Conservation (phyloP, 495 filamentous ascomycete genomes). For the Penicillium turbatum region DNA sequence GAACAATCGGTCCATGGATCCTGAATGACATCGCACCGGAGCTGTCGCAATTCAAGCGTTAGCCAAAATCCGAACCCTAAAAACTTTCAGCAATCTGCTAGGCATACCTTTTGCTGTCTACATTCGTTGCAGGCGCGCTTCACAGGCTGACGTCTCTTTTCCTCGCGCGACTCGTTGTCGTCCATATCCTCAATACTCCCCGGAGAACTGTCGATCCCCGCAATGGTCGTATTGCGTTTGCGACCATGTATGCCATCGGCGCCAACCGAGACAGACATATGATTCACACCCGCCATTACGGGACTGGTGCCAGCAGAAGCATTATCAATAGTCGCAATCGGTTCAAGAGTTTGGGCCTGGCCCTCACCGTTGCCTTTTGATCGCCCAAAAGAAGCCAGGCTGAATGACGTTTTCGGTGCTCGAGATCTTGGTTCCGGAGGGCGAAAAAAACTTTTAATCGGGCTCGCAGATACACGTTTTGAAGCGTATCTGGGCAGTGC, state of each 20-base stretch:
- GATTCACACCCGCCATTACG: conserved; percentile 43
- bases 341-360: conserved; percentile 29
- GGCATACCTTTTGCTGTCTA: conserved; percentile 81
- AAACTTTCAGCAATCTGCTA: conserved; percentile 1
- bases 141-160: conserved; percentile 66
- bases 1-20: conserved; percentile 78
- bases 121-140: conserved; percentile 95
- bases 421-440: conserved; percentile 5
- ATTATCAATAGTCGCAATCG: conserved; percentile 31
- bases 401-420: conserved; percentile 27
- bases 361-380: conserved; percentile 37
- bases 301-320: conserved; percentile 38
- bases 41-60: conserved; percentile 40
- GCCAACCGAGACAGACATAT: conserved; percentile 32
- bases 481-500: neutral
- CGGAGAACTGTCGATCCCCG: conserved; percentile 61
- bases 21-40: conserved; percentile 87
- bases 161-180: conserved; percentile 52
- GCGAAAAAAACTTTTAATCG: neutral
- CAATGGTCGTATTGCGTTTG: conserved; percentile 45
- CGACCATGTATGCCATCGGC: conserved; percentile 35
- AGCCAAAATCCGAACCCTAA: conserved; percentile 1
- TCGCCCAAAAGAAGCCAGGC: conserved; percentile 40
- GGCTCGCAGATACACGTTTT: neutral
- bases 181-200: conserved; percentile 66